Conservation (phyloP, 2,329 filamentous ascomycete genomes). For the Penicillium capsulatum region DNA sequence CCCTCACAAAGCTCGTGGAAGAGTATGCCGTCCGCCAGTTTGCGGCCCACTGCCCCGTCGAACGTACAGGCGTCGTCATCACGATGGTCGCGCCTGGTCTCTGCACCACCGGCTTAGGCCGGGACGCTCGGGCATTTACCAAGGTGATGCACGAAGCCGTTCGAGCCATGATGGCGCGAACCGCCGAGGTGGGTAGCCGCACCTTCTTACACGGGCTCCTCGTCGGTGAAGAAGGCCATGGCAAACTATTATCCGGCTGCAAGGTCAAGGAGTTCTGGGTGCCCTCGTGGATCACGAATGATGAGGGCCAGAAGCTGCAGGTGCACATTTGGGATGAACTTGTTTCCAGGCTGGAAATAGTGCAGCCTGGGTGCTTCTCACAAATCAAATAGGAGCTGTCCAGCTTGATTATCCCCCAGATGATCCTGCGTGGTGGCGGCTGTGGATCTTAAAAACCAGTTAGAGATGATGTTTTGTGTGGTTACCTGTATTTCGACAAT, state of each 20-base stretch:
- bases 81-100: not conserved
- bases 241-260: not conserved
- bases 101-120: not conserved
- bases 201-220: not conserved
- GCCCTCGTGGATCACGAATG: not conserved
- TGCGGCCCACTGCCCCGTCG: not conserved
- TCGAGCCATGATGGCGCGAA: constrained; percentile 1
- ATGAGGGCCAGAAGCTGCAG: not conserved
- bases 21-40: not conserved
- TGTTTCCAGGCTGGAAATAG: not conserved
- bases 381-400: too few relatives aligned
- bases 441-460: too few relatives aligned
- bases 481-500: too few relatives aligned
- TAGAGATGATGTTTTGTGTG: too few relatives aligned
- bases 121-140: not conserved
- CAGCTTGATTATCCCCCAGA: too few relatives aligned
- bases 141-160: constrained; percentile 1
- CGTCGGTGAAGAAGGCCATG: not conserved
- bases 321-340: not conserved
- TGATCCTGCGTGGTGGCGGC: too few relatives aligned
- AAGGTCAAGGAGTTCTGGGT: not conserved
- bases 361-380: not conserved
- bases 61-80: not conserved
- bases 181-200: not conserved
- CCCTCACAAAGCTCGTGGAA: not conserved